Evolutionary conservation across 2,329 filamentous ascomycete genomes (phyloP), one percentile per base, ranked within the genome.

Genomic region (Penicillium carneum): DNA sequence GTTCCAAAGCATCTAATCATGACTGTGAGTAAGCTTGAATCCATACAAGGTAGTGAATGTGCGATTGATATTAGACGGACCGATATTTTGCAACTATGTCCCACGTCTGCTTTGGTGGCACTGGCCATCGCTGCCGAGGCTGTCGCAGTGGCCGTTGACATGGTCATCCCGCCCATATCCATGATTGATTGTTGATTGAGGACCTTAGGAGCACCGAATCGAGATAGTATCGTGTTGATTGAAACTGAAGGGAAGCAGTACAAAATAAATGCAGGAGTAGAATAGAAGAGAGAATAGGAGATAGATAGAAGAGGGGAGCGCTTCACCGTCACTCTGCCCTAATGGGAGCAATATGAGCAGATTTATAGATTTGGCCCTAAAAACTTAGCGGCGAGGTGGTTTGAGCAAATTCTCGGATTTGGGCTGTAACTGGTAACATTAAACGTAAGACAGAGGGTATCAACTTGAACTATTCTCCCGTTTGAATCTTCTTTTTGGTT

Each of bases 1-100:
- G 39, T 70, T 70, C 68, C 68, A 70, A 4, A 69, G 57, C 68
- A 70, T 70, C 68, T 70, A 14, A 38, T 14, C 20, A 34, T 42
- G 8, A 20, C 26, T 43, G 18, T 33, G 4, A 6, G n/a, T 46
- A 3, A 18, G 29, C 3, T 36, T 34, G 16, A 2, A 10, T 14
- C 5, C 8, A 11, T n/a, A 38, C 47, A 18, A 3, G 11, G 10
- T 9, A 26, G 20, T 5, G 26, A 29, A 29, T n/a, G 2, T n/a
- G 10, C 20, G n/a, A 18, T 33, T 34, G 36, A 7, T 42, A 55
- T 55, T 43, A 5, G 26, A 59, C 56, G 10, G 2, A 60, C 57
- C 1, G 36, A 43, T 12, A 60, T 60, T 23, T 60, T 60, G 51
- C 57, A 59, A 16, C 14, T 12, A 41, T 11, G n/a, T 12, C 47